These are phyloP conservation scores for Thermochaetoides thermophila DNA, from an alignment of 495 filamentous ascomycete genomes.

Conservation along the genomic window DNA sequence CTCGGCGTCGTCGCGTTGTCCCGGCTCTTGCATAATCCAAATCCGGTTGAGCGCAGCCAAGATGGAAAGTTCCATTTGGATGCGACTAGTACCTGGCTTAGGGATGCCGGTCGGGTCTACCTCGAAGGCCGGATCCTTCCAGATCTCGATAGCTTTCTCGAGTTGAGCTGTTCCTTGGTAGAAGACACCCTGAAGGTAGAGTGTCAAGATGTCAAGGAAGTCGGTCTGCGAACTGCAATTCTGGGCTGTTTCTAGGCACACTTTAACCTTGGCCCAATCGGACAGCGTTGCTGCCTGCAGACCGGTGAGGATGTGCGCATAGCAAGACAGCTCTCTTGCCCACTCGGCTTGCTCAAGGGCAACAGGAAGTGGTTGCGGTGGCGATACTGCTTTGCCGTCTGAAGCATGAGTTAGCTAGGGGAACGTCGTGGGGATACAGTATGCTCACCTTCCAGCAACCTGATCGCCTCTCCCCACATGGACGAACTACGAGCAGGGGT, in stretches of 20 bases:
- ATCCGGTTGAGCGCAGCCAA: conserved; percentile 69
- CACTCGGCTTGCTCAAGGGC: conserved; percentile 28
- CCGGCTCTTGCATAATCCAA: conserved; percentile 60
- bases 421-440: neutral
- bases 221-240: conserved; percentile 16
- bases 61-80: conserved; percentile 56
- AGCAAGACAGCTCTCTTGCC: conserved; percentile 29
- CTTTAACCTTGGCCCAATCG: conserved; percentile 31
- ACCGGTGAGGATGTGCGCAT: conserved; percentile 32
- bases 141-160: conserved; percentile 47
- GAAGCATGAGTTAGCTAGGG: conserved; percentile 11
- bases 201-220: conserved; percentile 26
- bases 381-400: conserved; percentile 18
- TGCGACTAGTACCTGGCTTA: conserved; percentile 26
- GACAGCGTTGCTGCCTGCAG: conserved; percentile 30
- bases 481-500: conserved; percentile 44
- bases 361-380: conserved; percentile 25
- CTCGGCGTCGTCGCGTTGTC: conserved; percentile 31
- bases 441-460: conserved; percentile 13
- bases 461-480: conserved; percentile 28
- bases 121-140: conserved; percentile 42
- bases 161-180: conserved; percentile 66
- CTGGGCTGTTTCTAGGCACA: conserved; percentile 25
- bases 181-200: conserved; percentile 63
- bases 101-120: conserved; percentile 29